phyloP scores from a whole-genome alignment of 2,329 filamentous ascomycete species.

The Alternaria triticimaculans region DNA sequence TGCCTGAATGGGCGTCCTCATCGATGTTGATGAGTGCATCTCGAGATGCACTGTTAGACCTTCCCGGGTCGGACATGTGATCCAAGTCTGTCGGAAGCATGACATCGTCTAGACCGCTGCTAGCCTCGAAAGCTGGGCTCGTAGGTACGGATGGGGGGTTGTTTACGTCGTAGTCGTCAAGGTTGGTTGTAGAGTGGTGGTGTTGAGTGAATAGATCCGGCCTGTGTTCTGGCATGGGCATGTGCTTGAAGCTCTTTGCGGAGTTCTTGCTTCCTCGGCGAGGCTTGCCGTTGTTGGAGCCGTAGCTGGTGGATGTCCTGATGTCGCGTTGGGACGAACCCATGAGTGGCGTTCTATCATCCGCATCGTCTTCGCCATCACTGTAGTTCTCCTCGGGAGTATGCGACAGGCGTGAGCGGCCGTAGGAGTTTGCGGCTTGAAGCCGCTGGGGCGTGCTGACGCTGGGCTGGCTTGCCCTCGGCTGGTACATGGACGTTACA shows the following conservation, averaged over 20 bases:
- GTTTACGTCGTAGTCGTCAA: conserved; percentile 65
- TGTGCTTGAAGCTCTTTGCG: conserved; percentile 36
- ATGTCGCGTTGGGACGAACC: conserved; percentile 44
- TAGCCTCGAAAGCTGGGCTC: conserved; percentile 62
- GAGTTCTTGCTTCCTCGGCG: conserved; percentile 43
- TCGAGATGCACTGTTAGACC: conserved; percentile 34
- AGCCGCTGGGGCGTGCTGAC: conserved; percentile 28
- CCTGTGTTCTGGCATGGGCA: conserved; percentile 15
- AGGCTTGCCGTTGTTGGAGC: conserved; percentile 41
- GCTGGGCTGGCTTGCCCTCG: conserved; percentile 34
- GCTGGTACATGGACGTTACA: conserved; percentile 38
- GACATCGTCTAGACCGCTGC: conserved; percentile 64
- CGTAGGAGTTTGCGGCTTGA: conserved; percentile 19
- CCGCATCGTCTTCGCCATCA: conserved; percentile 54
- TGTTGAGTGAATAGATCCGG: conserved; percentile 33
- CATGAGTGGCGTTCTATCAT: conserved; percentile 65
- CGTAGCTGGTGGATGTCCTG: conserved; percentile 45
- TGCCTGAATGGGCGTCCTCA: conserved; percentile 59
- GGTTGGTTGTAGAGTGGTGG: conserved; percentile 40
- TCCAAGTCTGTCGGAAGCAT: conserved; percentile 72
- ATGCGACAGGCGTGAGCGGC: conserved; percentile 38
- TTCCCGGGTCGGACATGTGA: conserved; percentile 26
- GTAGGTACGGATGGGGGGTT: conserved; percentile 69
- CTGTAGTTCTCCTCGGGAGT: conserved; percentile 52
- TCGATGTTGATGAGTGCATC: conserved; percentile 61